Percentiles rank a stretch among this genome's conserved stretches.
phyloP scores from a whole-genome alignment of 805 yeast genomes.

The Zygoascus biomembranicola region DNA sequence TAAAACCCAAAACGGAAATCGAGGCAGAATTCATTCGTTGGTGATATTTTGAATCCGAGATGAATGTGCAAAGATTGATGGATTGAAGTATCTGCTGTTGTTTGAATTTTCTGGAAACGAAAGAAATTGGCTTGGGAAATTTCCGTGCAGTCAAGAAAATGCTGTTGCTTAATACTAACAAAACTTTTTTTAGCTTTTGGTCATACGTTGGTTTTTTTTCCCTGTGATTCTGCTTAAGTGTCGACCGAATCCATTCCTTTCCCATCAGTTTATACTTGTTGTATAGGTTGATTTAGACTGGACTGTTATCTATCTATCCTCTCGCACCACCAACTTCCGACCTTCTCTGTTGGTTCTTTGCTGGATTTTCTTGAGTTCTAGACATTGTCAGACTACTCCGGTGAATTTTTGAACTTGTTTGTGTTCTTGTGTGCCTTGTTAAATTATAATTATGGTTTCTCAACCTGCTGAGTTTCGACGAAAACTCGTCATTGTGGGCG shows the following conservation, averaged over 20 bases:
- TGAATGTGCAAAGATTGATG: no score
- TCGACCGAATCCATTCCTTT: not conserved
- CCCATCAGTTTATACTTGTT: not conserved
- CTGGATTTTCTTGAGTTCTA: not conserved
- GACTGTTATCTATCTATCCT: not conserved
- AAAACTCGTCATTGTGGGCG: conserved; percentile 90
- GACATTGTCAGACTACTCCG: not conserved
- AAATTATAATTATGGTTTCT: conserved; percentile 12
- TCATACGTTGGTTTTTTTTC: not conserved
- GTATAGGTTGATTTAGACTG: not conserved
- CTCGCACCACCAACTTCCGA: no score
- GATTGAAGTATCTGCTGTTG: no score
- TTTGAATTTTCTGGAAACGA: no score
- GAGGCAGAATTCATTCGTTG: no score
- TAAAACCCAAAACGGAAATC: no score
- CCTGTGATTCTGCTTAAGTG: not conserved
- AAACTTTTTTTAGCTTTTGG: not conserved
- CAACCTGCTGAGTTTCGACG: conserved; percentile 24
- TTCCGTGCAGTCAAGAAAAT: no score
- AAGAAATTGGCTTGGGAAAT: no score
- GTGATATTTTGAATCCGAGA: no score
- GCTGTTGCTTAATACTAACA: no score
- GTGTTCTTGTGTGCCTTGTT: not conserved
- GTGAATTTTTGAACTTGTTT: not conserved
- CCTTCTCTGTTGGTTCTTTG: not conserved